Conservation (phyloP, 192 early-diverging fungal genomes). For the Radiomyces spectabilis region DNA sequence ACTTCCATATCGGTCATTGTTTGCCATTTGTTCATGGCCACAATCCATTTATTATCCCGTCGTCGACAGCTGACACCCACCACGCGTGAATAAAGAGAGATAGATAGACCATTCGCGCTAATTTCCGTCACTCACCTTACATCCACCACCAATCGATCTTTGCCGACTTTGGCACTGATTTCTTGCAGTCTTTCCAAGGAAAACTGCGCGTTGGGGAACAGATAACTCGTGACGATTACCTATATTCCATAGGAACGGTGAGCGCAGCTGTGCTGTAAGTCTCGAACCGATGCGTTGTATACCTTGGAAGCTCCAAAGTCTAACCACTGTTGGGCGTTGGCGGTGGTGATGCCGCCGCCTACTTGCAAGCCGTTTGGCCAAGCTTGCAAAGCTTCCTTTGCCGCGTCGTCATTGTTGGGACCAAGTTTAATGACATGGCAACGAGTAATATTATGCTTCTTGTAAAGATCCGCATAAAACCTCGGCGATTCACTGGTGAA, state of each 20-base stretch:
- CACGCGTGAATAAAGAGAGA: no score
- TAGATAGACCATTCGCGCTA: not conserved
- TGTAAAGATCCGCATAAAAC: constrained; percentile 84
- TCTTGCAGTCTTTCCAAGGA: constrained; percentile 51
- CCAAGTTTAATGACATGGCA: constrained; percentile 97
- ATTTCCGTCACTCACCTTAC: constrained; percentile 42
- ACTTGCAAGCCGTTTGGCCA: constrained; percentile 90
- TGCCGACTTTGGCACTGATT: constrained; percentile 50
- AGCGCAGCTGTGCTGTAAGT: no score
- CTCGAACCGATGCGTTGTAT: not conserved
- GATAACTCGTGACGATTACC: constrained; percentile 94
- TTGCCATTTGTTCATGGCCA: constrained; percentile 99
- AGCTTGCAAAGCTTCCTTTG: constrained; percentile 67
- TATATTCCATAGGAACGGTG: no score
- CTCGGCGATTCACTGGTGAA: constrained; percentile 60
- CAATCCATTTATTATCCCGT: constrained; percentile 68
- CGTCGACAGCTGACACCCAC: constrained; percentile 60
- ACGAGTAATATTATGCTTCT: constrained; percentile 58
- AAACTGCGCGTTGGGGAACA: constrained; percentile 82
- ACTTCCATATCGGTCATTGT: constrained; percentile 86
- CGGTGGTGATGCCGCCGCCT: constrained; percentile 86
- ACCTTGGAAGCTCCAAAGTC: constrained; percentile 80
- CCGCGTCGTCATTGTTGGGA: constrained; percentile 77
- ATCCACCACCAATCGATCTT: constrained; percentile 72
- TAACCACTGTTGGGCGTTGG: constrained; percentile 88